These are phyloP conservation scores for Hypholoma sublateritium DNA, from an alignment of 768 basidiomycete species.

Conservation along the genomic window DNA sequence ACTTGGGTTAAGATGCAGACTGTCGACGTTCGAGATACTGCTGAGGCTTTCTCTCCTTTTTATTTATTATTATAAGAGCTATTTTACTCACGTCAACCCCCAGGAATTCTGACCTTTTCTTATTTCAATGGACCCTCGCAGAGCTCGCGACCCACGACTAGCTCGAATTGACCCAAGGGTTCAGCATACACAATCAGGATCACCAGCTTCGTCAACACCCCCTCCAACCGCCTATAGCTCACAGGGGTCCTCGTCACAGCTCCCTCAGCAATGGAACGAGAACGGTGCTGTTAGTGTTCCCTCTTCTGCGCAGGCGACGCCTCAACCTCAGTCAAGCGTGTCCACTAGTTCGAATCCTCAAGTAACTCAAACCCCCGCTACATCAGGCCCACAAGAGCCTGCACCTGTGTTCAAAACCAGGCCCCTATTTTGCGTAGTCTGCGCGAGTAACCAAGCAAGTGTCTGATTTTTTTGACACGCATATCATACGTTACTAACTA, in stretches of 20 bases:
- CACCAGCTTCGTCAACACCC: conserved; percentile 33
- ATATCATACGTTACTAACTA: background rate
- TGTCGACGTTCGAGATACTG: conserved; percentile 88
- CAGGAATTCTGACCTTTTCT: conserved; percentile 6
- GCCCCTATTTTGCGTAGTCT: conserved; percentile 95
- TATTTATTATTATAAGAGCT: background rate
- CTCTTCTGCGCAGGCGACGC: conserved; percentile 10
- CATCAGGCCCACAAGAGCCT: conserved; percentile 7
- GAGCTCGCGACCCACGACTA: conserved; percentile 79
- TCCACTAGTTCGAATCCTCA: conserved; percentile 5
- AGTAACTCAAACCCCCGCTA: conserved; percentile 3
- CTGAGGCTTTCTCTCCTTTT: conserved; percentile 52
- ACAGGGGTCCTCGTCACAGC: conserved; percentile 11
- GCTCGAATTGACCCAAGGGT: conserved; percentile 68
- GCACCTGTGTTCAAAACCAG: conserved; percentile 52
- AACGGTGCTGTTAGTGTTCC: conserved; percentile 18
- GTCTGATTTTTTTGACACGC: conserved; percentile 4
- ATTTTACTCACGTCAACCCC: background rate
- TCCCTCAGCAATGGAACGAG: conserved; percentile 22
- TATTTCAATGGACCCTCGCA: conserved; percentile 70
- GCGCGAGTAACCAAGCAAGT: conserved; percentile 96
- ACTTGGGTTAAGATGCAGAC: conserved; percentile 75
- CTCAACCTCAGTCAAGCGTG: conserved; percentile 8
- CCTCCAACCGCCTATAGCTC: conserved; percentile 30
- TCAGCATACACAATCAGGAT: conserved; percentile 12